Percentiles rank a stretch among this genome's conserved stretches.
These are phyloP conservation scores for Thermothelomyces thermophilus DNA, from an alignment of 2,329 filamentous ascomycete genomes.

Conservation along the genomic window DNA sequence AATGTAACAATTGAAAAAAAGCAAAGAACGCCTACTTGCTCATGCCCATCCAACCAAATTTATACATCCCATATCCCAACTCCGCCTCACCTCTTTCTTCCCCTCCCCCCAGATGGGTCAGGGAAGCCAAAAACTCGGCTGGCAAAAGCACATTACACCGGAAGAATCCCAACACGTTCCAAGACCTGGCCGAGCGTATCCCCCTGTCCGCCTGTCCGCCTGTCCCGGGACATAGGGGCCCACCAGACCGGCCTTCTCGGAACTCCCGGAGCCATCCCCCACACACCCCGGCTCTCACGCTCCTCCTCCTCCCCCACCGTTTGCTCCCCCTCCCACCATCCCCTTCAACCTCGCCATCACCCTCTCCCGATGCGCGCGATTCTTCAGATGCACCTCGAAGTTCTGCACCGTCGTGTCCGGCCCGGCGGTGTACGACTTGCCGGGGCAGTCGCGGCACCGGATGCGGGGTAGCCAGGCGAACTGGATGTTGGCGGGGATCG, in stretches of 20 bases:
- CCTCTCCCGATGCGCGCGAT: constrained; percentile 68
- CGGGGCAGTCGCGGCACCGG: constrained; percentile 83
- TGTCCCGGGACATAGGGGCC: no score
- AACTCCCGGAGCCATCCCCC: not conserved
- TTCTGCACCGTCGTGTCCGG: constrained; percentile 79
- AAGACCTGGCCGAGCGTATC: not conserved
- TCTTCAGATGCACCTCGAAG: constrained; percentile 88
- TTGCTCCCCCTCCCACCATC: not conserved
- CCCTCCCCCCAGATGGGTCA: no score
- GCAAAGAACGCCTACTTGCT: not conserved
- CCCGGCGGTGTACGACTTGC: constrained; percentile 87
- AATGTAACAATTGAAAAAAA: no score
- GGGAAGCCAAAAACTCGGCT: no score
- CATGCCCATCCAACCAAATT: not conserved
- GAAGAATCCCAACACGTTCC: not conserved
- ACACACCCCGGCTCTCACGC: not conserved
- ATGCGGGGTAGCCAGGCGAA: constrained; percentile 86
- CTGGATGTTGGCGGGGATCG: constrained; percentile 57
- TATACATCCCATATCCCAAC: not conserved
- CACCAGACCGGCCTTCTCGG: no score
- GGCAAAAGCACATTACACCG: no score
- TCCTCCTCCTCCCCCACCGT: not conserved
- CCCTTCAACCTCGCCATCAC: constrained; percentile 43
- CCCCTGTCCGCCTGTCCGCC: no score
- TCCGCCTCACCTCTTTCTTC: no score